These are phyloP conservation scores for Linum usitatissimum DNA, from an alignment of 345 rosid species.

Conservation along the genomic window DNA sequence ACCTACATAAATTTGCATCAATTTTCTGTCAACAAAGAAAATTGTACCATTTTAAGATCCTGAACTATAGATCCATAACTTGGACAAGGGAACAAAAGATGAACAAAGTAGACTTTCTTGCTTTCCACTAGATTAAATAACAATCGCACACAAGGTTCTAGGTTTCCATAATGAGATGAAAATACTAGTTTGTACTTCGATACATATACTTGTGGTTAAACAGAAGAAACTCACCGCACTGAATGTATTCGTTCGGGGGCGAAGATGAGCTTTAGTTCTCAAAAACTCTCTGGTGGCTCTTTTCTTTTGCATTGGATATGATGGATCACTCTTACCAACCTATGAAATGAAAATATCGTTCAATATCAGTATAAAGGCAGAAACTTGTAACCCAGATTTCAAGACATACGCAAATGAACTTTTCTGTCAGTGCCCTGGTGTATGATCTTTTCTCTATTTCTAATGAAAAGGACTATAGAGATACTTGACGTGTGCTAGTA, in stretches of 20 bases:
- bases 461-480: no score
- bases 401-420: no score
- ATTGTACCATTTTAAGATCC: background rate
- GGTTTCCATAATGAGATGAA: background rate
- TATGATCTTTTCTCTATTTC: no score
- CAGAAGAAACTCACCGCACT: slow-evolving; percentile 56
- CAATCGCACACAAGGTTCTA: background rate
- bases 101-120: background rate
- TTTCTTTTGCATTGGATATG: slow-evolving; percentile 93
- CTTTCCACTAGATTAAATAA: background rate
- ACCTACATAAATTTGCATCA: slow-evolving; percentile 38
- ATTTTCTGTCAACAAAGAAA: background rate
- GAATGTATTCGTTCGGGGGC: slow-evolving; percentile 93
- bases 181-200: background rate
- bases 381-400: background rate
- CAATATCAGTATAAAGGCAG: background rate
- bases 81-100: background rate
- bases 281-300: slow-evolving; percentile 82
- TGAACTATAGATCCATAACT: background rate
- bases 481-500: no score
- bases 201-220: background rate
- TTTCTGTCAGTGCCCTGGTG: no score
- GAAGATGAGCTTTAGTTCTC: slow-evolving; percentile 95
- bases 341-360: slow-evolving; percentile 14
- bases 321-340: slow-evolving; percentile 89